Evolutionary conservation across 371 early-diverging fungal species (phyloP).

Genomic region (Rhizopus stolonifer): DNA sequence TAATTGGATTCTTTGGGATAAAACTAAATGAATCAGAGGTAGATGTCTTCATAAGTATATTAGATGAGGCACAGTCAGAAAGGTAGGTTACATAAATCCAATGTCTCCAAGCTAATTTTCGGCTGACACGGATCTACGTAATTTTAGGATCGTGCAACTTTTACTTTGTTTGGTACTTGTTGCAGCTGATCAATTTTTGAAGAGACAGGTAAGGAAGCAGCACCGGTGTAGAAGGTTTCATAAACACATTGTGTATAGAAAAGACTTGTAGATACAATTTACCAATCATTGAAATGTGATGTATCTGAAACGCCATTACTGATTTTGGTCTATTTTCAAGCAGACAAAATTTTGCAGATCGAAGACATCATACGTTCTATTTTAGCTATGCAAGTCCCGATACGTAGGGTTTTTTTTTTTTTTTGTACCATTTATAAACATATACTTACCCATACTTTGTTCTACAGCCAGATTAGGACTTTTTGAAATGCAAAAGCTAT

Average conservation of each 20-base stretch:
- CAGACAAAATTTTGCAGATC: constrained; percentile 39
- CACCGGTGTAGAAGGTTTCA: neutral
- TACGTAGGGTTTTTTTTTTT: constrained; percentile 30
- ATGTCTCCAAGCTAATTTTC: neutral
- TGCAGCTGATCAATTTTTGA: constrained; percentile 23
- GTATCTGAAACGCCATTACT: constrained; percentile 44
- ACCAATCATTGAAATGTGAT: constrained; percentile 26
- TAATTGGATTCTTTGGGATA: constrained; percentile 44
- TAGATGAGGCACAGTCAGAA: constrained; percentile 25
- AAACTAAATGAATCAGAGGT: constrained; percentile 33
- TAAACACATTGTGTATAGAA: constrained; percentile 15
- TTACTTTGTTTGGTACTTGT: constrained; percentile 18
- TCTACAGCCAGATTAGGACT: constrained; percentile 43
- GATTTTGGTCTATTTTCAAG: constrained; percentile 38
- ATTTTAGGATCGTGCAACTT: constrained; percentile 17
- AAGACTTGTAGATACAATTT: constrained; percentile 20
- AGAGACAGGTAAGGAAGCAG: constrained; percentile 19
- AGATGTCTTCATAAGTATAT: constrained; percentile 18
- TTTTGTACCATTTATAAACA: constrained; percentile 1
- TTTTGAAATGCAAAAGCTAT: constrained; percentile 50
- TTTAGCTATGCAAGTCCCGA: constrained; percentile 44
- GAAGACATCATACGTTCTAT: constrained; percentile 40
- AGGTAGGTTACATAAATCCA: constrained; percentile 15
- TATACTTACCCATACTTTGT: no score
- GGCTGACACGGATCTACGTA: no score